phyloP scores from a whole-genome alignment of 345 rosid genomes.

The Populus simonii region DNA sequence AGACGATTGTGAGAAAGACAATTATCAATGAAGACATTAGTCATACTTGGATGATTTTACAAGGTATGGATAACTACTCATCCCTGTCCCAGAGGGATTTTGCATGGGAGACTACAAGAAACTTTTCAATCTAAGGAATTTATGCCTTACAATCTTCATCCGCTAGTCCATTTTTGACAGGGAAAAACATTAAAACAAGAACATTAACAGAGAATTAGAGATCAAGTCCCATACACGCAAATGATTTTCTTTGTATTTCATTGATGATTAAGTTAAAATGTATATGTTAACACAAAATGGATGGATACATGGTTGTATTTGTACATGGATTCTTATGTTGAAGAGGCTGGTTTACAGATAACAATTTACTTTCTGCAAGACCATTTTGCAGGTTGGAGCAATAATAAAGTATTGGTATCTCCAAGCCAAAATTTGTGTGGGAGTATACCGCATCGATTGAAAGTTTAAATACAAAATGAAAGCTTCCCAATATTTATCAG shows the following conservation, averaged over 20 bases:
- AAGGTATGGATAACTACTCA: too few relatives aligned
- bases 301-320: slow-evolving; percentile 5
- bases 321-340: slow-evolving; percentile 5
- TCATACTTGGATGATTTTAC: too few relatives aligned
- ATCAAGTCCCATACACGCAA: neutral
- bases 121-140: too few relatives aligned
- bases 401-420: slow-evolving; percentile 13
- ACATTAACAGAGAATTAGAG: neutral
- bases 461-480: neutral
- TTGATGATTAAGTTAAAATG: slow-evolving; percentile 8
- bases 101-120: too few relatives aligned
- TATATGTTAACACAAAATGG: slow-evolving; percentile 9
- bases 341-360: slow-evolving; percentile 4
- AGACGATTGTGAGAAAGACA: too few relatives aligned
- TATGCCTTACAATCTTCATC: too few relatives aligned
- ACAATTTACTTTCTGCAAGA: slow-evolving; percentile 3
- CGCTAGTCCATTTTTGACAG: too few relatives aligned
- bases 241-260: slow-evolving; percentile 9
- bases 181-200: neutral
- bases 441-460: slow-evolving; percentile 2
- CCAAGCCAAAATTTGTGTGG: slow-evolving; percentile 10
- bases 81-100: too few relatives aligned
- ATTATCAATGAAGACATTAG: too few relatives aligned
- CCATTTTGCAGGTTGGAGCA: slow-evolving; percentile 17
- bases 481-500: neutral